Evolutionary conservation across 352 stramenopile species (phyloP), one percentile per base, ranked within the genome.

Genomic region (Blastocystis sp.): DNA sequence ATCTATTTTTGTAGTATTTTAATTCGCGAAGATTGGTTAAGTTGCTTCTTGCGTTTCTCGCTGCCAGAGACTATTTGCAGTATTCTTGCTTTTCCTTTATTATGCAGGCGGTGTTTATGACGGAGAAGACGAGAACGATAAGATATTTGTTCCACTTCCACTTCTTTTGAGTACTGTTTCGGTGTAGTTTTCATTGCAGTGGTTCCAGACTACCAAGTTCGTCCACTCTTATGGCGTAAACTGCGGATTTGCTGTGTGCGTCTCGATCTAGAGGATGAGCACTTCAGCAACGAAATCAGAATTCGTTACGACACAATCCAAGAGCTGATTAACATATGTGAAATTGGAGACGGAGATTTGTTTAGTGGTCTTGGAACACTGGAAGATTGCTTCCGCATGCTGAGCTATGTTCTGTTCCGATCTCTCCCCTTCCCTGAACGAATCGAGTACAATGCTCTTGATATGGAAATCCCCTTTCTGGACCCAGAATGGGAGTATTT

Each of bases 1-100:
- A 47, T 79, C 1, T 79, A 79, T 62, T 79, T 56, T 24, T 26
- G 47, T 34, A 79, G 68, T 34, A 11, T 56, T 30, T 34, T 79
- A 41, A 79, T 79, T n/a, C 68, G 68, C 16, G 68, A 79, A 43
- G 68, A 79, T 34, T 79, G 68, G 68, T 34, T 79, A 20, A 79
- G 68, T 62, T 37, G 8, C 37, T 79, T 79, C 62, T 62, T 79
- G 68, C 68, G 68, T 24, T 79, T 55, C 26, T 79, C 68, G 20
- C 37, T 79, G 24, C 37, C 37, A 18, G 68, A 79, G 41, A 79
- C 41, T 30, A 68, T 68, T 68, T 37, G 9, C 11, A 68, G 68
- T 79, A 45, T 47, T 6, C 47, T 8, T 41, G n/a, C 20, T 13
- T 56, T 11, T 13, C 7, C 30, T 79, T 41, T n/a, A 3, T 16